Conservation (phyloP, 2,329 filamentous ascomycete genomes). For the Zopfia rhizophila region DNA sequence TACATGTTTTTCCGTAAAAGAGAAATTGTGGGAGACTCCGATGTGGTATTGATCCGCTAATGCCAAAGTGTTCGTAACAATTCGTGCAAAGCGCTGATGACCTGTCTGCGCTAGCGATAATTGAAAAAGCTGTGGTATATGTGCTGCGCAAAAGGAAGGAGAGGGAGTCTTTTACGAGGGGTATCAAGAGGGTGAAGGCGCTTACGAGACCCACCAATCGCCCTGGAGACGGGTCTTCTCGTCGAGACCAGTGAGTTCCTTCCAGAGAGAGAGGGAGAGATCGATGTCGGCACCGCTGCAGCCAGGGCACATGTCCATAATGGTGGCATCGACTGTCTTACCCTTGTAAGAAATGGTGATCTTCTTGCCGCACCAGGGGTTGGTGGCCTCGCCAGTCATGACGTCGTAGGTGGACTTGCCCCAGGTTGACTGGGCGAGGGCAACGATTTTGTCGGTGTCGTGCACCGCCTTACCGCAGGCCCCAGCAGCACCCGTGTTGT, state of each 20-base stretch:
- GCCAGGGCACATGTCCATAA: constrained; percentile 49
- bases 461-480: constrained; percentile 42
- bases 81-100: constrained; percentile 54
- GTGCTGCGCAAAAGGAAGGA: constrained; percentile 36
- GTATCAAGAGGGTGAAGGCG: constrained; percentile 19
- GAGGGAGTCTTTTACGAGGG: constrained; percentile 27
- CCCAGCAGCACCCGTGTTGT: constrained; percentile 38
- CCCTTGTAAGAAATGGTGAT: constrained; percentile 44
- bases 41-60: constrained; percentile 32
- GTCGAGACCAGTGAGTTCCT: constrained; percentile 30
- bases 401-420: constrained; percentile 42
- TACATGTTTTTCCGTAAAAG: constrained; percentile 27
- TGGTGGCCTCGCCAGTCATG: constrained; percentile 43
- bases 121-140: constrained; percentile 40
- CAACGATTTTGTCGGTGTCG: constrained; percentile 39
- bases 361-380: constrained; percentile 47
- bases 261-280: constrained; percentile 43
- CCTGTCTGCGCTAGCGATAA: constrained; percentile 51
- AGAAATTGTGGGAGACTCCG: constrained; percentile 23
- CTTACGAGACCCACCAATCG: constrained; percentile 13
- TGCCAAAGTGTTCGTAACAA: constrained; percentile 39
- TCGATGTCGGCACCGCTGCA: constrained; percentile 43
- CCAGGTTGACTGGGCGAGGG: constrained; percentile 39
- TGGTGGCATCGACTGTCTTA: constrained; percentile 36
- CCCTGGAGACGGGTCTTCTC: constrained; percentile 28